Conservation (phyloP, 495 filamentous ascomycete species). For the Penicillium mononematosum region DNA sequence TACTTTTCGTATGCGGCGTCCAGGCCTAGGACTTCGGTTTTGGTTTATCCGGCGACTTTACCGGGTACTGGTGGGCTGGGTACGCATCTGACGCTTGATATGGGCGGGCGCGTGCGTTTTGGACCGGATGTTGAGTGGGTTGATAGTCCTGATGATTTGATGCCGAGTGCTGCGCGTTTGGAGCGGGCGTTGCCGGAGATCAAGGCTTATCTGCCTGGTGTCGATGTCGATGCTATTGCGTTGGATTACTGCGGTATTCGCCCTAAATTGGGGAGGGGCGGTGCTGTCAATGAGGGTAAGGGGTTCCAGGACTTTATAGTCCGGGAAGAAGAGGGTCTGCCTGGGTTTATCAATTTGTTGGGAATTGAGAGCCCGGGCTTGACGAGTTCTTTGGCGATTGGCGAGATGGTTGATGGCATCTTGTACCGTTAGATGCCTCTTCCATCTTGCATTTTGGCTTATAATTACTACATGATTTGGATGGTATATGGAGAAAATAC, state of each 20-base stretch:
- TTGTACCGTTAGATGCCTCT: conserved; percentile 52
- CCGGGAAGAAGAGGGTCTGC: conserved; percentile 71
- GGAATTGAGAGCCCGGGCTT: conserved; percentile 95
- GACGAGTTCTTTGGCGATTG: conserved; percentile 88
- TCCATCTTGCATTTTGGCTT: background rate
- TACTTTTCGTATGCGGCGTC: conserved; percentile 84
- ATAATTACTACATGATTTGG: background rate
- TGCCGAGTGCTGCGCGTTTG: conserved; percentile 56
- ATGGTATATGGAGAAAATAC: background rate
- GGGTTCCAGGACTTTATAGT: conserved; percentile 87
- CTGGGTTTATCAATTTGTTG: conserved; percentile 88
- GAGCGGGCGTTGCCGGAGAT: conserved; percentile 71
- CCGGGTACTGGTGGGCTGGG: conserved; percentile 82
- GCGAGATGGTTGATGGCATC: conserved; percentile 71
- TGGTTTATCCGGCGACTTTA: conserved; percentile 83
- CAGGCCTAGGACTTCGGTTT: conserved; percentile 63
- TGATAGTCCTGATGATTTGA: conserved; percentile 56
- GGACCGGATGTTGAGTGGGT: conserved; percentile 97
- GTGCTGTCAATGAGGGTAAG: conserved; percentile 55
- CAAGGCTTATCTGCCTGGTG: conserved; percentile 68
- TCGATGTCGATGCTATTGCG: conserved; percentile 63
- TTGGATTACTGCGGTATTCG: conserved; percentile 90
- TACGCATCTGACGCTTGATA: conserved; percentile 89
- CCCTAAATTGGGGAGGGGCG: conserved; percentile 71
- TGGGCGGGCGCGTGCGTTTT: conserved; percentile 83